Evolutionary conservation across 148 eudicot species (phyloP), one percentile per base, ranked within the genome.

Genomic region (Euryodendron excelsum): DNA sequence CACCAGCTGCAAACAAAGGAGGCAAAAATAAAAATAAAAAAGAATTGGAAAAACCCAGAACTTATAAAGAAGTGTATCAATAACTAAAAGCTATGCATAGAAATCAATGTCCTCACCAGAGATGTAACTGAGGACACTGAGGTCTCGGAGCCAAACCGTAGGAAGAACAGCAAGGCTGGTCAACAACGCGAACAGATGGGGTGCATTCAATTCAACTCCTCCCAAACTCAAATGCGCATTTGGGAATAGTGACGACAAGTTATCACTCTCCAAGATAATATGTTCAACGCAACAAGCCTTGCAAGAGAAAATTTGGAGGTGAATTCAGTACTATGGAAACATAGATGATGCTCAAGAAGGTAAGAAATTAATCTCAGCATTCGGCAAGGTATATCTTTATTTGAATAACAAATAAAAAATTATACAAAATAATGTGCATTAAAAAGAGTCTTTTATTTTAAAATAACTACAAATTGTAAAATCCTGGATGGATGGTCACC

Each of bases 221-320:
- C 89, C 87, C 66, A 93, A 63, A 77, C 47, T 82, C 77, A 96
- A 65, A 74, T 86, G 87, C 23, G 94, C 94, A 75, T 88, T 90
- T 65, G 99, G 99, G 83, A 93, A 96, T 76, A 91, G 76, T 33
- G 93, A 86, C 0, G 99, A 90, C 77, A 96, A 84, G 78, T 96
- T 96, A 77, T 96, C 99, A 79, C 97, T 83, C 87, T 96, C 99
- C 89, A 96, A 69, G 77, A 96, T 96, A 78, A 96, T 89, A 80
- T 90, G 89, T 73, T 91, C 99, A 61, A 93, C 91, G 67, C 94
- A 90, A 79, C 92, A 86, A 65, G 98, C 92, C 99, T n/a, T 96
- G 86, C 82, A 78, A 58, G 37, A 31, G 36, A 84, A 50, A 70
- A 67, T 0, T 20, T 56, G 58, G 8, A 53, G 37, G 65, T 80